Evolutionary conservation across 164 flowering plant species (phyloP), one percentile per base, ranked within the genome.

Genomic region (Cinnamomum micranthum): DNA sequence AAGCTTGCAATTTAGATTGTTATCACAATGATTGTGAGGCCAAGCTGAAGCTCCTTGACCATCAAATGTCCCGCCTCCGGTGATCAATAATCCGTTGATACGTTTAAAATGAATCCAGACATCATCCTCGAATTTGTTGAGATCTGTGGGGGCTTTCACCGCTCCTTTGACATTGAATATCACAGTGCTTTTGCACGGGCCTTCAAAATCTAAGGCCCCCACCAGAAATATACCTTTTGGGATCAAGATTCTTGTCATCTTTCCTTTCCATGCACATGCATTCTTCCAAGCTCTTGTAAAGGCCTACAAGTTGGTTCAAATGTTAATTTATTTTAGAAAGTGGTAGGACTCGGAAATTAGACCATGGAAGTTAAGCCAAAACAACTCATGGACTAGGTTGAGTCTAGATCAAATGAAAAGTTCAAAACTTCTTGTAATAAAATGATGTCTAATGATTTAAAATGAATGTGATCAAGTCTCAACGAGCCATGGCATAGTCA

Each of bases 31-130:
- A 33, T 82, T 81, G 20, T 75, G 17, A 10, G 77, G 51, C 91
- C 89, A 87, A 65, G 86, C 84, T 10, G 77, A 41, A 2, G 77
- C 31, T 17, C 92, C 88, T 75, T 85, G 84, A 19, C 89, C 92
- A 70, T 87, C 87, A 35, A 87, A 70, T 1, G 71, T 24, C 2
- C 91, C 92, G 7, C 88, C 85, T 51, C 90, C 91, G 13, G 66
- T 19, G 14, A 90, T 25, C 0, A 12, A 22, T 73, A 90, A 73
- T 0, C 67, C 13, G 35, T 83, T 72, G 2, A 89, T 17, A 14
- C 80, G 64, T 2, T 28, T 68, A 58, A 88, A 86, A 1, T n/a
- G n/a, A 22, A 89, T 76, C 91, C 90, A 88, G 23, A 69, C 50
- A 10, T 80, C 76, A 0, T n/a, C 7, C 2, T 20, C 6, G 28